Evolutionary conservation across 2,329 filamentous ascomycete genomes (phyloP), one percentile per base, ranked within the genome.

Genomic region (Pseudogymnoascus destructans): DNA sequence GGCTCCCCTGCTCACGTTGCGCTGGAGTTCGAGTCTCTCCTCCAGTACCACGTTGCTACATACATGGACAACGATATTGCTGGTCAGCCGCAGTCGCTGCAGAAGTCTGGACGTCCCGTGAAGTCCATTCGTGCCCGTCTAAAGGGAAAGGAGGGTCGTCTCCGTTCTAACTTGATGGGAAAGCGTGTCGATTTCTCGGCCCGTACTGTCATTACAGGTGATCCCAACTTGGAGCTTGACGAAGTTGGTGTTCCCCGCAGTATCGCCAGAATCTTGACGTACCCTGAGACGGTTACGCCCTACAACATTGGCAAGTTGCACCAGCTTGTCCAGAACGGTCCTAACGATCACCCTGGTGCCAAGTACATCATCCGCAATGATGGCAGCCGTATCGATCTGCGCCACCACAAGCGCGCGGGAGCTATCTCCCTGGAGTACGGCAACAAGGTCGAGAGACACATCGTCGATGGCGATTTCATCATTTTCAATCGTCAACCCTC

Each of bases 11-110:
- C 88, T 63, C 93, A 98, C 72, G 89, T 97, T 64, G 82, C 90
- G 13, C 81, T 84, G 60, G 93, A 98, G 67, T 97, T 96, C 60
- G 89, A 95, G 72, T 84, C 86, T 63, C 76, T 98, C 30, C 77
- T 99, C 35, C 95, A 99, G 70, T 99, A 95, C 69, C 95, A 98
- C 68, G 91, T 98, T 61, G 95, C 95, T 42, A 98, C 95, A 0
- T 95, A 96, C 73, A 98, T 99, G 95, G 93, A 98, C 73, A 99
- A 98, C 67, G 92, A 98, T 70, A 96, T 97, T 73, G 93, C 95
- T 63, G 91, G 92, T 55, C 85, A 95, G 66, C 93, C 93, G 2
- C 90, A 93, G 66, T 92, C 93, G 2, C 78, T 97, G 68, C 95
- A 98, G 69, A 98, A 98, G 77, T 95, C 90, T 59, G 95, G 95